These are phyloP conservation scores for Urostyla sp. DNA, from an alignment of 73 alveolate species.

Conservation along the genomic window DNA sequence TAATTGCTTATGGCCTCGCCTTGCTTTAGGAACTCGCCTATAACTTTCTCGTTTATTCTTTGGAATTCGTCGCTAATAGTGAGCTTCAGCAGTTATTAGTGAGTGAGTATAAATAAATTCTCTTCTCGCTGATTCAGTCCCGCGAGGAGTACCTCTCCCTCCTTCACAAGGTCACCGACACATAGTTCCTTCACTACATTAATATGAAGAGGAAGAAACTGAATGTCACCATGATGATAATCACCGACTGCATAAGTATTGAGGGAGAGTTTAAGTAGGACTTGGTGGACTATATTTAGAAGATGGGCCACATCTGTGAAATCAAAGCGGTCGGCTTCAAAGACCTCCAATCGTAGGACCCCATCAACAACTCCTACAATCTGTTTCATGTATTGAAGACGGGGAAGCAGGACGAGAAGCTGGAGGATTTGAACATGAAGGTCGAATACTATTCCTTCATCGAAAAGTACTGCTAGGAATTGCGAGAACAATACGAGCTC, in stretches of 20 bases:
- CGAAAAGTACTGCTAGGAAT: background rate
- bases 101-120: conserved; percentile 54
- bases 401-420: background rate
- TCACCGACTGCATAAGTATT: conserved; percentile 41
- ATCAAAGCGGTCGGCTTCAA: conserved; percentile 45
- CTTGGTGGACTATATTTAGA: background rate
- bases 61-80: conserved; percentile 43
- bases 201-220: conserved; percentile 28
- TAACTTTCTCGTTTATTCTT: conserved; percentile 56
- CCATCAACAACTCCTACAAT: background rate
- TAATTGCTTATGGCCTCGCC: conserved; percentile 61
- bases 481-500: background rate
- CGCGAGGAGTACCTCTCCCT: background rate
- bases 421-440: background rate
- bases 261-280: conserved; percentile 7
- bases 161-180: background rate
- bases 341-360: background rate
- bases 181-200: background rate
- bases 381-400: background rate
- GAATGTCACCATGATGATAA: conserved; percentile 11
- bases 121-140: conserved; percentile 55
- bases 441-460: background rate
- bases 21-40: conserved; percentile 59
- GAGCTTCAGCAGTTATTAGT: conserved; percentile 38
- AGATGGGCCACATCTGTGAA: conserved; percentile 23